phyloP scores from a whole-genome alignment of 345 rosid species.

The Brassica carinata region DNA sequence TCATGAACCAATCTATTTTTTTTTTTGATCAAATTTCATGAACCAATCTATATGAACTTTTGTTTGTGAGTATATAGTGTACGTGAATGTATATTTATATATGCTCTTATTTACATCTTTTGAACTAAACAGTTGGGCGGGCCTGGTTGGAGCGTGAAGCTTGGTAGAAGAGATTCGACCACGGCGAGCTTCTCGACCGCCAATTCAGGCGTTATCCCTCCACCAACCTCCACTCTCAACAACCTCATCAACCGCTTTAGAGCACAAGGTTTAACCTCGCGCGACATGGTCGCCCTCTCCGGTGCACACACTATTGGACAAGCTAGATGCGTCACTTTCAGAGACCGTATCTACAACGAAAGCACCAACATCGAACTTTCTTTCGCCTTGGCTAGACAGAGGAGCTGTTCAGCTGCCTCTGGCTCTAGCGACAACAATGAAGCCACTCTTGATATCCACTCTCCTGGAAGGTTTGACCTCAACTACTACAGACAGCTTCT shows the following conservation, averaged over 20 bases:
- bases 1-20: no score
- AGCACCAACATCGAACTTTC: slow-evolving; percentile 50
- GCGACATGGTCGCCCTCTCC: slow-evolving; percentile 82
- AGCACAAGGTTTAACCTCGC: slow-evolving; percentile 58
- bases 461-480: slow-evolving; percentile 48
- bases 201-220: slow-evolving; percentile 63
- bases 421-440: slow-evolving; percentile 47
- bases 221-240: slow-evolving; percentile 48
- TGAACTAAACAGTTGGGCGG: background rate
- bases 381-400: slow-evolving; percentile 44
- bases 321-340: slow-evolving; percentile 50
- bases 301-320: slow-evolving; percentile 69
- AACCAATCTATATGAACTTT: no score
- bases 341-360: slow-evolving; percentile 50
- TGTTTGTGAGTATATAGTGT: background rate
- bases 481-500: slow-evolving; percentile 44
- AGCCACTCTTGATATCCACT: slow-evolving; percentile 45
- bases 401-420: slow-evolving; percentile 41
- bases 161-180: slow-evolving; percentile 58
- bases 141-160: background rate
- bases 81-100: background rate
- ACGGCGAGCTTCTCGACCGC: slow-evolving; percentile 60
- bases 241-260: slow-evolving; percentile 59
- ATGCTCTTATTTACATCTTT: background rate
- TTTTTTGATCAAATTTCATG: no score